Evolutionary conservation across 2,329 filamentous ascomycete species (phyloP).

Genomic region (Aspergillus cejpii): DNA sequence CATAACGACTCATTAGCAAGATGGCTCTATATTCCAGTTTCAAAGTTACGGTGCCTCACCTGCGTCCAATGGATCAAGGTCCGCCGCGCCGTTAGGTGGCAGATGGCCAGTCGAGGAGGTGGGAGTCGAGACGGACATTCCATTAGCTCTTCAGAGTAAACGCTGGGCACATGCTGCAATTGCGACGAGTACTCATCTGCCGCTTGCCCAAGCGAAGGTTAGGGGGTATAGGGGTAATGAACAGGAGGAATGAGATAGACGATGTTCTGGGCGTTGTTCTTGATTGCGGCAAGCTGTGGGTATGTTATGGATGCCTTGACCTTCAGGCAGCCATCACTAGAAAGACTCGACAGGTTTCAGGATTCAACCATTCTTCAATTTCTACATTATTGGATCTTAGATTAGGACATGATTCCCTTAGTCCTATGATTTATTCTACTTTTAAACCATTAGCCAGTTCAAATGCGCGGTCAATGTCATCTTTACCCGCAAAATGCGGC

Average conservation of each 20-base stretch:
- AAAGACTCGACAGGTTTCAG: no score
- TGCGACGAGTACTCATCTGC: slow-evolving; percentile 5
- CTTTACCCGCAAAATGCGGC: background rate
- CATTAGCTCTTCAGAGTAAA: slow-evolving; percentile 26
- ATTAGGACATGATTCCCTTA: no score
- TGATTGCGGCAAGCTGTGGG: background rate
- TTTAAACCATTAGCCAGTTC: no score
- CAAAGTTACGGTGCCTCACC: slow-evolving; percentile 30
- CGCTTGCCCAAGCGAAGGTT: slow-evolving; percentile 2
- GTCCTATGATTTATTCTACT: no score
- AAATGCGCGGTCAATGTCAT: no score
- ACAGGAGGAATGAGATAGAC: background rate
- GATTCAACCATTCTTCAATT: no score
- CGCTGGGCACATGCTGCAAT: slow-evolving; percentile 20
- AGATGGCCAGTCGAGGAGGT: slow-evolving; percentile 31
- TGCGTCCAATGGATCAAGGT: slow-evolving; percentile 41
- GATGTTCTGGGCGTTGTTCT: background rate
- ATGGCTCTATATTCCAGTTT: slow-evolving; percentile 1
- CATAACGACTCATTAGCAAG: slow-evolving; percentile 6
- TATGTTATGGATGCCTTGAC: background rate
- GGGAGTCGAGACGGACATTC: slow-evolving; percentile 32
- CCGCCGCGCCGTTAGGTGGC: slow-evolving; percentile 33
- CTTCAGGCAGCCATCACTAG: background rate
- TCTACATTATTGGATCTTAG: no score
- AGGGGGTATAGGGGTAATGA: background rate